Evolutionary conservation across 2,329 filamentous ascomycete genomes (phyloP), one percentile per base, ranked within the genome.

Genomic region (Tetracladium maxilliforme): DNA sequence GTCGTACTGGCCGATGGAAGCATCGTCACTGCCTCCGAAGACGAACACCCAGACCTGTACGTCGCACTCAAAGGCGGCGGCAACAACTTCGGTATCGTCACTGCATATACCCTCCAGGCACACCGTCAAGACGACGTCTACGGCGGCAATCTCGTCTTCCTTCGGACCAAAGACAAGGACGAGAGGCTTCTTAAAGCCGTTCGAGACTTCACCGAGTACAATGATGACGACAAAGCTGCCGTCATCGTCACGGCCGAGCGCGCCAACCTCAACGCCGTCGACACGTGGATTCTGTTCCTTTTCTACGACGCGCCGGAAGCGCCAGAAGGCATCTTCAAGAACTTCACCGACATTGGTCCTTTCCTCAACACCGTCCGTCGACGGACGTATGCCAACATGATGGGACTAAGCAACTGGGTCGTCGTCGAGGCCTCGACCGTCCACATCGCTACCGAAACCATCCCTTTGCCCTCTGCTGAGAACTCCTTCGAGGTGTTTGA

Each of bases 271-370:
- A 49, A 51, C 8, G 30, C 58, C 1, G 34, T 68, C 23, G 53
- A 70, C 31, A 49, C 62, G 12, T 72, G 65, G 64, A 54, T 69
- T 29, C 44, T 76, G 30, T 74, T 74, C 43, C 40, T 70, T 18
- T 74, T 70, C 48, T 75, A 74, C 41, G 64, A 76, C 41, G 70
- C 64, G 2, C 54, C 58, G 0, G 43, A 47, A 25, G 58, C 58
- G 1, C 68, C 70, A 1, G 38, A 48, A 2, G 59, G 51, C 5
- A 58, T 60, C 29, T 76, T 76, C 42, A 57, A 59, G 3, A 58
- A 60, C 29, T 76, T 76, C 42, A 57, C 59, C 3, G 49, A 49
- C 19, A 51, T 66, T 23, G 38, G 44, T 2, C 52, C 54, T 2
- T 31, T 48, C 1, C 38, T 52, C 13, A 60, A 66, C 36, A 56